Evolutionary conservation across 805 yeast species (phyloP).

Genomic region (Starmerella bombi): DNA sequence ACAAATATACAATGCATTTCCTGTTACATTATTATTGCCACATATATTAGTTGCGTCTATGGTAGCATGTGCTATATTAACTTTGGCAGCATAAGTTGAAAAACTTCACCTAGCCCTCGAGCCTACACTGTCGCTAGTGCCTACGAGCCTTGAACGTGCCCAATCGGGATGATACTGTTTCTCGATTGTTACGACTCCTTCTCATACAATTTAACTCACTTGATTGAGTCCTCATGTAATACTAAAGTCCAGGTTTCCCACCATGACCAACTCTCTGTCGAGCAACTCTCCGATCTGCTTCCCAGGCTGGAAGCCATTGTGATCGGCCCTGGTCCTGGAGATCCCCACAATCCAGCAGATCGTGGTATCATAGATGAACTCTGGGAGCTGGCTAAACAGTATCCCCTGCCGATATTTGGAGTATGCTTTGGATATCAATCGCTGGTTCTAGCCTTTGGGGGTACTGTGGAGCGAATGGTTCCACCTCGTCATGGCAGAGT

Average conservation of each 20-base stretch:
- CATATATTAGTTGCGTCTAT: too few species aligned
- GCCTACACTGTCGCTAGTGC: too few species aligned
- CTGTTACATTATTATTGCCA: too few species aligned
- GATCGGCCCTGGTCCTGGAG: constrained; percentile 97
- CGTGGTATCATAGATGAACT: constrained; percentile 57
- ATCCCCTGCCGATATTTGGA: constrained; percentile 60
- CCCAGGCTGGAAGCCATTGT: constrained; percentile 58
- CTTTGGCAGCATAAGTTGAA: too few species aligned
- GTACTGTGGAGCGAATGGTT: constrained; percentile 38
- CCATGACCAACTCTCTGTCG: constrained; percentile 40
- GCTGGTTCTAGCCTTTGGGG: constrained; percentile 52
- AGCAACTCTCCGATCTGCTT: constrained; percentile 32
- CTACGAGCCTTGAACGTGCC: too few species aligned
- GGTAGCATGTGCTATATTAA: too few species aligned
- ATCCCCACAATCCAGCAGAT: constrained; percentile 52
- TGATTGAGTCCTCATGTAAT: constrained; percentile 41
- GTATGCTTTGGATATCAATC: constrained; percentile 90
- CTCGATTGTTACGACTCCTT: constrained; percentile 94
- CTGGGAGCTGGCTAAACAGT: constrained; percentile 31
- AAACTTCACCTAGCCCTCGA: too few species aligned
- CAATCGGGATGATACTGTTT: constrained; percentile 47
- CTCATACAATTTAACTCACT: constrained; percentile 61
- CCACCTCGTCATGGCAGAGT: constrained; percentile 79
- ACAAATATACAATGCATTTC: too few species aligned
- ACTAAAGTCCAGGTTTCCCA: constrained; percentile 42